Conservation (phyloP, 768 basidiomycete species). For the Pleurotus eryngii region DNA sequence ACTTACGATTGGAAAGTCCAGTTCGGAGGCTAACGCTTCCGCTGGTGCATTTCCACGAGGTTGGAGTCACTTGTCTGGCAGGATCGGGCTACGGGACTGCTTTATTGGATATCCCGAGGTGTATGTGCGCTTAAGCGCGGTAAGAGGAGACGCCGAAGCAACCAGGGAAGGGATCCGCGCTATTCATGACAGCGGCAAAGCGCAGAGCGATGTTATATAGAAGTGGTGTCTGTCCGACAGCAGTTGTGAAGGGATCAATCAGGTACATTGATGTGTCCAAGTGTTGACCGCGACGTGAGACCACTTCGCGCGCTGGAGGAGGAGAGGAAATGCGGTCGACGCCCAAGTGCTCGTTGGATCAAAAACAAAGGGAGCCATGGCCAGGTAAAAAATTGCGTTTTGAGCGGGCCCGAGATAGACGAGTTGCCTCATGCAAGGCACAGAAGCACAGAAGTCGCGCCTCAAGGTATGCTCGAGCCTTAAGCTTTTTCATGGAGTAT, state of each 20-base stretch:
- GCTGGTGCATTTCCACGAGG: neutral
- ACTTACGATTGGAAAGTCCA: neutral
- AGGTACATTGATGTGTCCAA: neutral
- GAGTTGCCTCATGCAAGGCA: neutral
- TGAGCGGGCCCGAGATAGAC: neutral
- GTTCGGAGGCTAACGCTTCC: neutral
- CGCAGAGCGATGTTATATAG: neutral
- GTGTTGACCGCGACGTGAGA: neutral
- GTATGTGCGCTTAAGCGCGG: neutral
- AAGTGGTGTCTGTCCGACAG: neutral
- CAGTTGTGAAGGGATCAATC: neutral
- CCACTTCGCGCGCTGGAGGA: neutral
- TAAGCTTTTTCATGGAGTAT: no score
- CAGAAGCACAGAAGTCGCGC: neutral
- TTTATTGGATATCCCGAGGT: neutral
- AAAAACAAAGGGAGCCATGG: neutral
- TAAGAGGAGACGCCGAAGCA: neutral
- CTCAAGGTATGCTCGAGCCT: neutral
- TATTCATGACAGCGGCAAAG: neutral
- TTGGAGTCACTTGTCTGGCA: neutral
- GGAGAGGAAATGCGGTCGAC: neutral
- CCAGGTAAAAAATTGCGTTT: no score
- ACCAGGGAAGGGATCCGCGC: slow-evolving; percentile 7
- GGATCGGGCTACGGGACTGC: neutral
- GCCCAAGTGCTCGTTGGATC: neutral